Percentiles rank a stretch among this genome's conserved stretches.
Evolutionary conservation across 805 yeast genomes (phyloP).

Genomic region (Clavispora fructus): DNA sequence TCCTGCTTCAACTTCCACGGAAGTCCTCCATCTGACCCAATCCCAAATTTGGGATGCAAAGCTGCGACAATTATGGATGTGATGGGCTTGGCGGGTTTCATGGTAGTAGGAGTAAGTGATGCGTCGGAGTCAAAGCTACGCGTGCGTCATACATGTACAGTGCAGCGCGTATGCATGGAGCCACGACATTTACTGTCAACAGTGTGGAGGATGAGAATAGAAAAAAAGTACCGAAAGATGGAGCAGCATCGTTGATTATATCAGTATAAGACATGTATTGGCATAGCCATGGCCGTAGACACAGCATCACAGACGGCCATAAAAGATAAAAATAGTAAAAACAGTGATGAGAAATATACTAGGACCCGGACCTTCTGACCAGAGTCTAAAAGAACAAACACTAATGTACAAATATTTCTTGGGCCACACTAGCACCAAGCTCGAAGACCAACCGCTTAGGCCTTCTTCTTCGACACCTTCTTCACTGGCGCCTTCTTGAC

Average conservation of each 20-base stretch:
- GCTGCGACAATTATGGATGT: conserved; percentile 76
- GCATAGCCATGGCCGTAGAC: not conserved
- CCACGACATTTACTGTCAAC: not conserved
- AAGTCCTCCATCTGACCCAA: conserved; percentile 72
- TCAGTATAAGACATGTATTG: not conserved
- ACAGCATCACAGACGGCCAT: not conserved
- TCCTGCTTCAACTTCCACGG: conserved; percentile 89
- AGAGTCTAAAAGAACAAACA: not conserved
- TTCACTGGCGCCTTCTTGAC: conserved; percentile 4
- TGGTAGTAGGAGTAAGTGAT: not conserved
- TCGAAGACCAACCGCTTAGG: not conserved
- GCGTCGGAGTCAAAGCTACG: too few relatives aligned
- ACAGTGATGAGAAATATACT: not conserved
- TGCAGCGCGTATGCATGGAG: not conserved
- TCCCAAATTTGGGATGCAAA: conserved; percentile 71
- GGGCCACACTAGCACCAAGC: not conserved
- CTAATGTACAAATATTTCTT: conserved; percentile 10
- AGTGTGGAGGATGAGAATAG: too few relatives aligned
- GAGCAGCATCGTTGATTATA: too few relatives aligned
- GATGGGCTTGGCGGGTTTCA: conserved; percentile 13
- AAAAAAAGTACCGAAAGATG: too few relatives aligned
- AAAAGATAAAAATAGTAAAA: conserved; percentile 1
- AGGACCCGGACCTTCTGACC: not conserved
- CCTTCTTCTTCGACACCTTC: not conserved
- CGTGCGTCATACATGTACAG: not conserved